Evolutionary conservation across 345 rosid species (phyloP), one percentile per base, ranked within the genome.

Genomic region (Aegle marmelos): DNA sequence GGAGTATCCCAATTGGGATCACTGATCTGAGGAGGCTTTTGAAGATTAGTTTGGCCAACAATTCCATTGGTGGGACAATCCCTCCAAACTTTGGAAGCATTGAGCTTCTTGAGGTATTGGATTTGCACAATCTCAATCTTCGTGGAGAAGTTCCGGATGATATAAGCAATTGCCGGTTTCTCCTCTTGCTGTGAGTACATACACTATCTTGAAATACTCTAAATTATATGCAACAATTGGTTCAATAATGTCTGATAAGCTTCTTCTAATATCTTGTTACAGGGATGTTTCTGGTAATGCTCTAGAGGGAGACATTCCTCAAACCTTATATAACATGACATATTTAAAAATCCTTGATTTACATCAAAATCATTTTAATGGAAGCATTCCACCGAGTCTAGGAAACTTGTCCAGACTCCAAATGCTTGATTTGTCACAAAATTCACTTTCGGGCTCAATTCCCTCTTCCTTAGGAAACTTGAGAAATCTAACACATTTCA

Each of bases 201-300:
- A 7, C 27, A 19, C 72, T 54, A 78, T 68, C 80, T 80, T 33
- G 24, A 31, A 76, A 64, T 72, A 28, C 62, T 75, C 27, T 68
- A 72, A 25, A 77, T 83, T 59, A 68, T 60, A 58, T 66, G 31
- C 69, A 64, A 72, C 78, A 56, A 22, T 76, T 53, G 48, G 78
- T 69, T 76, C n/a, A 72, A 61, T 41, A 27, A 28, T 50, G 63
- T 61, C 85, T 83, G 66, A 84, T 48, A 37, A 72, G 59, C 71
- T 70, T 81, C 27, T 68, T 81, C 27, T 68, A 65, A 57, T 78
- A 24, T 84, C 48, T 78, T 81, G 74, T 74, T 88, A 89, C 95
- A 96, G 98, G 88, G 91, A 95, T 88, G 79, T 95, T 74, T 93
- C 98, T 70, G 92, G 90, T 21, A 95, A 95, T 91, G 79, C 56